Evolutionary conservation across 306 rosid genomes (phyloP), one percentile per base, ranked within the genome.

Genomic region (Cyclanthera cordifolia): DNA sequence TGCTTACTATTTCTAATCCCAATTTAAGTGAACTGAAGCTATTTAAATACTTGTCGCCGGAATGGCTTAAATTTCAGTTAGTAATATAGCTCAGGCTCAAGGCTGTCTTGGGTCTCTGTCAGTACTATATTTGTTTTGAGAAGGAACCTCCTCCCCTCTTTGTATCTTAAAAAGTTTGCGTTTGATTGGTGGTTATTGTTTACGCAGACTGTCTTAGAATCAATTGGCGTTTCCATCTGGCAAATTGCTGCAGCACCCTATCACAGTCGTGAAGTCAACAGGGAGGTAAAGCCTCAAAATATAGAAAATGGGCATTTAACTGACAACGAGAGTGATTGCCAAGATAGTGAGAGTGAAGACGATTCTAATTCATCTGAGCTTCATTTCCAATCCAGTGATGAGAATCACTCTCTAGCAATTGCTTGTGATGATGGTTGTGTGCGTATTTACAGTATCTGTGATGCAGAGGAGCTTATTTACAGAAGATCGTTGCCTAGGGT

Each of bases 371-470:
- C 73, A 1, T 53, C 54, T 10, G 85, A 78, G 51, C 47, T 74
- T 72, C 54, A 58, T 3, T 78, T 75, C 70, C 75, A 67, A 23
- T 51, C 85, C 32, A 72, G 39, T 28, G 4, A 27, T 9, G 85
- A 76, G 71, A 21, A 73, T 73, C 87, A 83, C 2, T 79, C 57
- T 49, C 85, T 88, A 45, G 99, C 95, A 4, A 51, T 94, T 74
- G 97, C 79, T 41, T 82, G 85, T 54, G 95, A 84, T 72, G 94
- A 94, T 75, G 99, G 99, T 24, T 71, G 77, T 77, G 81, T 94
- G 75, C 82, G 84, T 67, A 78, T 94, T 47, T 94, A 85, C 83
- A 74, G 75, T 47, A 74, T 90, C 30, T 72, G 82, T 45, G 82
- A 84, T 16, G 5, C 64, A 1, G 94, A 94, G 74, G 90, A 90